Evolutionary conservation across 2,329 filamentous ascomycete species (phyloP), one percentile per base, ranked within the genome.

Genomic region (Fusarium scirpi): DNA sequence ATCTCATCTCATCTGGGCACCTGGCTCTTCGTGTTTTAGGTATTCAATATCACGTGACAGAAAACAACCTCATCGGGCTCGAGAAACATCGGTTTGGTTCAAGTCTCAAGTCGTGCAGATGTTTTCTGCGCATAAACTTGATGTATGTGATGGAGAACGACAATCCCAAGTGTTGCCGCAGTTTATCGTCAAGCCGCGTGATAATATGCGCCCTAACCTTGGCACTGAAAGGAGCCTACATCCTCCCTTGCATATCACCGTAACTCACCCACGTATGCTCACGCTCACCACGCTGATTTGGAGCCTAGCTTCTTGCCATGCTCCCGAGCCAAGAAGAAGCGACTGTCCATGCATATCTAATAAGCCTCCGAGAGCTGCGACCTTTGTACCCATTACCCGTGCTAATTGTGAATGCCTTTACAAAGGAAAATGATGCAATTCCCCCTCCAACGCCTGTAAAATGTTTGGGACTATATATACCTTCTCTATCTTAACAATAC

Each of bases 401-500:
- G 22, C 54, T 43, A 56, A 38, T 52, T 27, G 15, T 61, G 34
- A 34, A 65, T 65, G 43, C 38, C 38, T 40, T 38, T 20, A 40
- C 38, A 54, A 56, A 65, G 48, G 18, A 54, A 62, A 44, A 54
- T 44, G 7, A 46, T 51, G 43, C 51, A 38, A 9, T 45, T 46
- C 34, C 51, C 46, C 70, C 46, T 34, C 53, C 58, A 74, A 75
- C 73, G 73, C 73, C 73, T 34, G n/a, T 38, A 53, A 52, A 65
- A 73, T 73, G 61, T 69, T 45, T 30, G 27, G 44, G 55, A 34
- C 51, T 47, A 54, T 47, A 27, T 53, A 59, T 63, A 32, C 32
- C 40, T 52, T 44, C 46, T 58, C 34, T 66, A 73, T 58, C 30
- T 24, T 47, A 53, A 63, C 62, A 56, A 32, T 64, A 61, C 63